phyloP scores from a whole-genome alignment of 129 eudicot species.

The Flaveria sonorensis region DNA sequence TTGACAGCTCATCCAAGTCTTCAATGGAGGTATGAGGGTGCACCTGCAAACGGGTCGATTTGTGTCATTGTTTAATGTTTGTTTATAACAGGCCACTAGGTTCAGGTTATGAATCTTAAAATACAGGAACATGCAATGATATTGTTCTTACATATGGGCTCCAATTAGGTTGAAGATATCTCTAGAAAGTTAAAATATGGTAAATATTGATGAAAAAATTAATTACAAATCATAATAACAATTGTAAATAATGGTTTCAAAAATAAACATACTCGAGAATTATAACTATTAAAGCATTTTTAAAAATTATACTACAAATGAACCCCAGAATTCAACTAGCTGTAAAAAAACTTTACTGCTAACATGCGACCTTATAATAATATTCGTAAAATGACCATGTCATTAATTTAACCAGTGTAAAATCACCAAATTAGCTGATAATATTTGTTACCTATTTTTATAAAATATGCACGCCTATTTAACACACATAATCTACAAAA shows the following conservation, averaged over 20 bases:
- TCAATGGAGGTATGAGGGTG: slow-evolving; percentile 86
- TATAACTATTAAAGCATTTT: background rate
- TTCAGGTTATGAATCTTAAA: background rate
- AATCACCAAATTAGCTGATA: background rate
- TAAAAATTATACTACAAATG: too few relatives aligned
- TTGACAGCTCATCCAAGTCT: slow-evolving; percentile 80
- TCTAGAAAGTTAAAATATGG: background rate
- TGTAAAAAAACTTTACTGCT: too few relatives aligned
- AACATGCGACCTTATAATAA: too few relatives aligned
- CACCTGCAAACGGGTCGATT: slow-evolving; percentile 43
- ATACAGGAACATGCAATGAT: background rate
- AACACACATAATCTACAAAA: background rate
- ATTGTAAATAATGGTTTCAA: background rate
- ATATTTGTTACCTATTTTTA: background rate
- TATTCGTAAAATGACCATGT: background rate
- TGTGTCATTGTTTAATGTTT: background rate
- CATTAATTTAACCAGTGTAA: background rate
- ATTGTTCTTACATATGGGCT: background rate
- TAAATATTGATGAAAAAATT: background rate
- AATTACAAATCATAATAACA: background rate
- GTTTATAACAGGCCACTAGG: background rate
- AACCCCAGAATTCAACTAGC: background rate
- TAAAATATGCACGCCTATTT: background rate
- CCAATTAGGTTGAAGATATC: background rate
- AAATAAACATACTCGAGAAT: background rate